phyloP scores from a whole-genome alignment of 2,329 filamentous ascomycete genomes.

The Corynespora cassiicola region DNA sequence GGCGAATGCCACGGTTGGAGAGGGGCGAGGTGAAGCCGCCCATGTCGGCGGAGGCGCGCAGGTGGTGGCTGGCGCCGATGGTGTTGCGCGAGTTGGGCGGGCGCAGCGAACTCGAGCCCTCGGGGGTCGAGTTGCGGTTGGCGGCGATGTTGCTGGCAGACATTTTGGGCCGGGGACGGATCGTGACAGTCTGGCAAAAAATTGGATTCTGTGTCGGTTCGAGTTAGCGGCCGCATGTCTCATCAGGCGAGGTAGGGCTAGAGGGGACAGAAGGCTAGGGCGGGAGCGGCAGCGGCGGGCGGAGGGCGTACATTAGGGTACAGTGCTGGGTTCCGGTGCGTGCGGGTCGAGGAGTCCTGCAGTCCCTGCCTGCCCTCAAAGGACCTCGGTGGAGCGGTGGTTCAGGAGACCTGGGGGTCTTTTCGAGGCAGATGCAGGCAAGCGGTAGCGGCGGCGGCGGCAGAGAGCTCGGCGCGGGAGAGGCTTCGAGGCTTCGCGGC shows the following conservation, averaged over 20 bases:
- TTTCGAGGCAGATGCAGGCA: conserved; percentile 10
- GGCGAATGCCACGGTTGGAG: conserved; percentile 81
- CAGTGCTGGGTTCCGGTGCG: conserved; percentile 7
- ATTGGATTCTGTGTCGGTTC: conserved; percentile 20
- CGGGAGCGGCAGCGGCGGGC: conserved; percentile 1
- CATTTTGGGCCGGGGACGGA: conserved; percentile 41
- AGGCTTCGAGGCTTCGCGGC: conserved; percentile 17
- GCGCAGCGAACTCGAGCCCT: conserved; percentile 83
- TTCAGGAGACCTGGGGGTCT: conserved; percentile 15
- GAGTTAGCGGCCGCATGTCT: conserved; percentile 13
- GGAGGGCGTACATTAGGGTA: conserved; percentile 16
- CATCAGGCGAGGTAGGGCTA: conserved; percentile 3
- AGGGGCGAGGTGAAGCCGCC: conserved; percentile 77
- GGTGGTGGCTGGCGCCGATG: conserved; percentile 79
- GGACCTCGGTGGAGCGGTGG: conserved; percentile 55
- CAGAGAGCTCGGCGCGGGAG: conserved; percentile 18
- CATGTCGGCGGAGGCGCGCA: conserved; percentile 97
- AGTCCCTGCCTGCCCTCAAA: conserved; percentile 87
- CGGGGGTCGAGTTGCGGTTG: conserved; percentile 97
- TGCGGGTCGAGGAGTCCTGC: conserved; percentile 67
- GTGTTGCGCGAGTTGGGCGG: conserved; percentile 79
- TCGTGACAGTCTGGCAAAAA: conserved; percentile 10
- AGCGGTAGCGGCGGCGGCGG: background rate
- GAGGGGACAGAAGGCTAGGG: conserved; percentile 1
- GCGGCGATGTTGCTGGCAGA: conserved; percentile 56